phyloP scores from a whole-genome alignment of 164 flowering plant genomes.

The Macadamia integrifolia region DNA sequence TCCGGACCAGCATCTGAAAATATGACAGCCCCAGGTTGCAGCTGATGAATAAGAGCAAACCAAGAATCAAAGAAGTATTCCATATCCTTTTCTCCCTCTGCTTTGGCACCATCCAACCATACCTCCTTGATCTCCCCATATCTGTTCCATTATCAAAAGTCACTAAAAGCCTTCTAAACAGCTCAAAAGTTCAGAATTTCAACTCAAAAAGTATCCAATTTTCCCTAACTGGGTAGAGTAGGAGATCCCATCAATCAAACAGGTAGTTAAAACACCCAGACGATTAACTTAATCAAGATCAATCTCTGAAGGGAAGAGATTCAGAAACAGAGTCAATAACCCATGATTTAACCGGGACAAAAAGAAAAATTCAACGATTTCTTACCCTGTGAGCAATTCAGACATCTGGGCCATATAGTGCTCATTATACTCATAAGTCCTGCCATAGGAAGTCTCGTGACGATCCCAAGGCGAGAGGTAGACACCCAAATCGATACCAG shows the following conservation, averaged over 20 bases:
- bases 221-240: background rate
- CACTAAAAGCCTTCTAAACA: background rate
- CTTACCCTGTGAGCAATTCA: slow-evolving; percentile 83
- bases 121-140: slow-evolving; percentile 84
- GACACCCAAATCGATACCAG: slow-evolving; percentile 62
- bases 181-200: background rate
- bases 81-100: slow-evolving; percentile 87
- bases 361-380: slow-evolving; percentile 4
- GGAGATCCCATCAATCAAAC: background rate
- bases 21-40: slow-evolving; percentile 76
- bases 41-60: slow-evolving; percentile 86
- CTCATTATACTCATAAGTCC: slow-evolving; percentile 79
- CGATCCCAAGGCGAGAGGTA: slow-evolving; percentile 99
- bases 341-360: background rate
- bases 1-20: slow-evolving; percentile 99
- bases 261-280: background rate
- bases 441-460: slow-evolving; percentile 71
- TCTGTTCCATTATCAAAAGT: slow-evolving; percentile 33
- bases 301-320: background rate
- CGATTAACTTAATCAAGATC: background rate
- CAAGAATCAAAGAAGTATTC: slow-evolving; percentile 77
- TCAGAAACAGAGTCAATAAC: background rate
- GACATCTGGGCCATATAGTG: slow-evolving; percentile 85
- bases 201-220: background rate
- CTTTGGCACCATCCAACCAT: slow-evolving; percentile 93